A percentile compares a stretch with the other conserved stretches of the same genome.
These are phyloP conservation scores for Trichophyton rubrum DNA, from an alignment of 2,329 filamentous ascomycete species.

Conservation along the genomic window DNA sequence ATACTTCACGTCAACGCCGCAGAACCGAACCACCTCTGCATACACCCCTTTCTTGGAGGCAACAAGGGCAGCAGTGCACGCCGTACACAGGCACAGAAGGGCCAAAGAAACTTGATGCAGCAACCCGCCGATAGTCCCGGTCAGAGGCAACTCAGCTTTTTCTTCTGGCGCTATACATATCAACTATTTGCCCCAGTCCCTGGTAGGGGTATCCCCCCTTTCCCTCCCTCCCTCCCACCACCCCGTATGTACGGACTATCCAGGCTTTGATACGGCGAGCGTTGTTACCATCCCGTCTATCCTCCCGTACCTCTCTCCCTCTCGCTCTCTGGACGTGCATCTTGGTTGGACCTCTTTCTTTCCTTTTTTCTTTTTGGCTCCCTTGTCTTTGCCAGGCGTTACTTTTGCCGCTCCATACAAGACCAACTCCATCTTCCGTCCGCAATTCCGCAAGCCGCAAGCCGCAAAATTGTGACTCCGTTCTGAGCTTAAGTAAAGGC, in stretches of 20 bases:
- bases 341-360: background rate
- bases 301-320: background rate
- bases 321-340: background rate
- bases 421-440: background rate
- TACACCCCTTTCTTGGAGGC: background rate
- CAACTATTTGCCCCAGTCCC: background rate
- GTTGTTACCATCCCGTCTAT: background rate
- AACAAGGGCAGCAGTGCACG: background rate
- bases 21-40: background rate
- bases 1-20: slow-evolving; percentile 2
- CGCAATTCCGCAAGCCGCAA: slow-evolving; percentile 3
- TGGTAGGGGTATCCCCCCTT: background rate
- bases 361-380: background rate
- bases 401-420: slow-evolving; percentile 1
- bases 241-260: background rate
- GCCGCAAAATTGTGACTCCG: slow-evolving; percentile 2
- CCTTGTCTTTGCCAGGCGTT: background rate
- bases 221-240: background rate
- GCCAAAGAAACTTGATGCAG: background rate
- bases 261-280: background rate
- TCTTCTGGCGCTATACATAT: background rate
- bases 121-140: slow-evolving; percentile 2
- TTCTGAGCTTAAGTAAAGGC: background rate
- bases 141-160: background rate
- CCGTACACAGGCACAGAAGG: background rate